These are phyloP conservation scores for Mortierella polycephala DNA, from an alignment of 371 early-diverging fungal species.

Conservation along the genomic window DNA sequence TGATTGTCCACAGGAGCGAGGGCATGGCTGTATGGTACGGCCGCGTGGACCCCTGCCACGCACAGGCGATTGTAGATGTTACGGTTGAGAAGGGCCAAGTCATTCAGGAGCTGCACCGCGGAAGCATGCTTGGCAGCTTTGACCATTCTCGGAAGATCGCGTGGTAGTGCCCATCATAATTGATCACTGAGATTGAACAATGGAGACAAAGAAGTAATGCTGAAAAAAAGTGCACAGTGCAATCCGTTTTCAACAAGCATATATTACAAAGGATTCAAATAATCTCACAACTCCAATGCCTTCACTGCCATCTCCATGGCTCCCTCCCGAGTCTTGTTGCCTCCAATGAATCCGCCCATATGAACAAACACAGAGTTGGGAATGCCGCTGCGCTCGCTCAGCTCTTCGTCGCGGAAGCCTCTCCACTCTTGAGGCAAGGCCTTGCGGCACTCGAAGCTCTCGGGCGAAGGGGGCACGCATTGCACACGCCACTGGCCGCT, in stretches of 20 bases:
- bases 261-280: background rate
- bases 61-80: conserved; percentile 64
- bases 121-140: conserved; percentile 67
- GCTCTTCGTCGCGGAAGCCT: conserved; percentile 90
- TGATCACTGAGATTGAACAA: no score
- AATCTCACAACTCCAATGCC: conserved; percentile 42
- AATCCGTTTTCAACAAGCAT: background rate
- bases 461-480: conserved; percentile 80
- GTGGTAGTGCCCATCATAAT: conserved; percentile 12
- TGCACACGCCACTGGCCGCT: conserved; percentile 80
- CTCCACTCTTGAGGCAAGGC: conserved; percentile 96
- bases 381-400: conserved; percentile 81
- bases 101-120: conserved; percentile 71
- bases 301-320: conserved; percentile 75
- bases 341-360: conserved; percentile 94
- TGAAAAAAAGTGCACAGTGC: background rate
- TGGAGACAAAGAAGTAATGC: background rate
- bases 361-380: conserved; percentile 96
- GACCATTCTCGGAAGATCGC: conserved; percentile 41
- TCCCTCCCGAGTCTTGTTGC: conserved; percentile 75
- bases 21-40: conserved; percentile 77
- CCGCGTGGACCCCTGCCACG: conserved; percentile 71
- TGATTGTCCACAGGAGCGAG: conserved; percentile 69
- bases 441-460: conserved; percentile 88
- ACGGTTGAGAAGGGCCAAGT: conserved; percentile 66